A percentile compares a stretch with the other conserved stretches of the same genome.
Evolutionary conservation across 805 yeast genomes (phyloP).

Genomic region (Brettanomyces bruxellensis): DNA sequence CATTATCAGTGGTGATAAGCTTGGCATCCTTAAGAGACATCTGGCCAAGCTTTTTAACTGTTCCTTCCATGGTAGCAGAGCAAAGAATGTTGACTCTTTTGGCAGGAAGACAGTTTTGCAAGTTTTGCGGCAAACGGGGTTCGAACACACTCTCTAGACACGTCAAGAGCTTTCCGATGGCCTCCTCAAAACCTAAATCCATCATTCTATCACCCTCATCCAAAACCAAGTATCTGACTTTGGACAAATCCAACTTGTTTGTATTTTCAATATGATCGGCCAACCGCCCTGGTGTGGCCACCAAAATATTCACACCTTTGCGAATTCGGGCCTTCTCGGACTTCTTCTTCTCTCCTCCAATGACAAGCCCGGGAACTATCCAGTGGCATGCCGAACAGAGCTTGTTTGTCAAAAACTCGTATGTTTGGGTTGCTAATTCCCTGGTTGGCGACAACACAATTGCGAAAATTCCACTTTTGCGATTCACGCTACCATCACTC

Average conservation of each 20-base stretch:
- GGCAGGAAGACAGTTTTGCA: constrained; percentile 41
- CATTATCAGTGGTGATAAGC: constrained; percentile 35
- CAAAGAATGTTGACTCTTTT: constrained; percentile 74
- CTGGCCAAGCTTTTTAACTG: constrained; percentile 74
- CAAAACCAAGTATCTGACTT: constrained; percentile 77
- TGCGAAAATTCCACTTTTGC: constrained; percentile 83
- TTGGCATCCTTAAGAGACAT: constrained; percentile 67
- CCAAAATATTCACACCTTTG: constrained; percentile 92
- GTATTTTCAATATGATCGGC: constrained; percentile 94
- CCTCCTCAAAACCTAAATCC: constrained; percentile 95
- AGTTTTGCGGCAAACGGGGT: constrained; percentile 4
- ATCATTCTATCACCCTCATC: constrained; percentile 97
- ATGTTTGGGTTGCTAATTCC: constrained; percentile 87
- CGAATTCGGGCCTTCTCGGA: constrained; percentile 92
- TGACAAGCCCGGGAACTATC: constrained; percentile 90
- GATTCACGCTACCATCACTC: constrained; percentile 37
- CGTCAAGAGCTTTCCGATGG: constrained; percentile 66
- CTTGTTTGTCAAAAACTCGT: constrained; percentile 59
- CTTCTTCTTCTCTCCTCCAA: constrained; percentile 98
- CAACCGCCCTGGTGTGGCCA: constrained; percentile 95
- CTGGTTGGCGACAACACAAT: constrained; percentile 88
- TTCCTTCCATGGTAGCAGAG: constrained; percentile 86
- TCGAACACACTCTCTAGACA: constrained; percentile 40
- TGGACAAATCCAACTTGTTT: constrained; percentile 56
- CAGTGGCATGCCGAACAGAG: constrained; percentile 71